Base-by-base conservation (phyloP, 352 stramenopile species). In the Pythium rhizo-oryzae region DNA sequence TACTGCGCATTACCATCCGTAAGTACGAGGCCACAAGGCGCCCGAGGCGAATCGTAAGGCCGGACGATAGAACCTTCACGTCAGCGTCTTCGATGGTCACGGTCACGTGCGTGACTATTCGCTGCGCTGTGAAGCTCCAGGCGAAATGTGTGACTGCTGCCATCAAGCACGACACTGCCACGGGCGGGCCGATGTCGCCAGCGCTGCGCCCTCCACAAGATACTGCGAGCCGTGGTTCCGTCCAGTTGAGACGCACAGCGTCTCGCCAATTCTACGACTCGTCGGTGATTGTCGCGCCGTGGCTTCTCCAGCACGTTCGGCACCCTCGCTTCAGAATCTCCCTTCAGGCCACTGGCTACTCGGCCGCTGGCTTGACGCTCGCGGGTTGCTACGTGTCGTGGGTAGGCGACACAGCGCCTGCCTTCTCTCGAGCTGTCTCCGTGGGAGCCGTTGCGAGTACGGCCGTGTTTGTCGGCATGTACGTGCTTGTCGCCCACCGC, bases 401-500 rank as follows among this genome's bases (percentile, higher is more conserved):
- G 7, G 8, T 16, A 0, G 6, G 18, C 43, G 43, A 23, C 23
- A 1, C 6, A 8, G 5, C 19, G 43, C 15, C 11, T 8, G 13
- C 19, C 25, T 21, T 16, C n/a, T 0, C 16, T 23, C 13, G 3
- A 7, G 19, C 52, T 0, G 8, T 59, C 13, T 24, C 19, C 37
- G 28, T 19, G 1, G 51, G 24, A 24, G 51, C 61, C 0, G 7
- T 55, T 0, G 18, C 23, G 9, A 39, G 19, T 8, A 69, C 62
- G 8, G 13, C 16, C 8, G 15, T 6, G 2, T 69, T 55, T 24
- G 41, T 61, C 12, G 12, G 8, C 18, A 3, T 56, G 6, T 53
- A 62, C 28, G 9, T 62, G 12, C 12, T 35, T 16, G 61, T 50
- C 37, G 68, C 21, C 52, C 64, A 75, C 35, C 69, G 58, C 8